A percentile compares a stretch with the other conserved stretches of the same genome.
Conservation (phyloP, 2,329 filamentous ascomycete species). For the Penicillium crustosum region DNA sequence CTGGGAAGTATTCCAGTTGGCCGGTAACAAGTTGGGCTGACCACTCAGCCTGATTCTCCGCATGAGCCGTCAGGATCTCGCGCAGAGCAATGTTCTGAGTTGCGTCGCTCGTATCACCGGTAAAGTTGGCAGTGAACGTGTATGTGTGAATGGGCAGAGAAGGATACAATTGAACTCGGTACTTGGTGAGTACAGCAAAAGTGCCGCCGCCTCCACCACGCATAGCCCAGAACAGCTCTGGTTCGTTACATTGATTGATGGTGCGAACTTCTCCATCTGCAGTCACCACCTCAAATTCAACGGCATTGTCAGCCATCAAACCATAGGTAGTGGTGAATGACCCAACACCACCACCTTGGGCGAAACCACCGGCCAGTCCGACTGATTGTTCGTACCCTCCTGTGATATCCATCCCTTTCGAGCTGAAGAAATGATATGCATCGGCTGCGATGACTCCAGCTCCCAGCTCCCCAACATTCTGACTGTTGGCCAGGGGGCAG, state of each 20-base stretch:
- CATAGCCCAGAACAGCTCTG: constrained; percentile 54
- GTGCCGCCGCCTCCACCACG: constrained; percentile 44
- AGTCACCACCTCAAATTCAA: constrained; percentile 51
- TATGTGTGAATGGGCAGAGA: constrained; percentile 12
- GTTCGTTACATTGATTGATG: constrained; percentile 44
- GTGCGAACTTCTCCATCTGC: constrained; percentile 48
- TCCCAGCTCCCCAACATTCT: constrained; percentile 46
- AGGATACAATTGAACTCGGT: constrained; percentile 7
- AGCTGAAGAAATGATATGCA: constrained; percentile 10
- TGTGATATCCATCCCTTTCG: constrained; percentile 9
- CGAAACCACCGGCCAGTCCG: constrained; percentile 51
- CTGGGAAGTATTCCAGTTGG: constrained; percentile 10
- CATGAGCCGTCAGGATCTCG: constrained; percentile 9
- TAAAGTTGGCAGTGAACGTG: constrained; percentile 8
- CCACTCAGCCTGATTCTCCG: constrained; percentile 5
- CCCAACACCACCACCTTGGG: constrained; percentile 55
- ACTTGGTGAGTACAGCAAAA: constrained; percentile 16
- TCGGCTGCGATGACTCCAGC: constrained; percentile 17
- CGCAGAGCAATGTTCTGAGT: constrained; percentile 1
- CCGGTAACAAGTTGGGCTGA: constrained; percentile 8
- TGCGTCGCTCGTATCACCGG: background rate
- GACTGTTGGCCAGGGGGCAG: constrained; percentile 35
- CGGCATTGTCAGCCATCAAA: constrained; percentile 53
- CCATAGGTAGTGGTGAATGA: constrained; percentile 47
- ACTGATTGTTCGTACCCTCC: constrained; percentile 37